Conservation (phyloP, 768 basidiomycete genomes). For the Lactarius vividus region DNA sequence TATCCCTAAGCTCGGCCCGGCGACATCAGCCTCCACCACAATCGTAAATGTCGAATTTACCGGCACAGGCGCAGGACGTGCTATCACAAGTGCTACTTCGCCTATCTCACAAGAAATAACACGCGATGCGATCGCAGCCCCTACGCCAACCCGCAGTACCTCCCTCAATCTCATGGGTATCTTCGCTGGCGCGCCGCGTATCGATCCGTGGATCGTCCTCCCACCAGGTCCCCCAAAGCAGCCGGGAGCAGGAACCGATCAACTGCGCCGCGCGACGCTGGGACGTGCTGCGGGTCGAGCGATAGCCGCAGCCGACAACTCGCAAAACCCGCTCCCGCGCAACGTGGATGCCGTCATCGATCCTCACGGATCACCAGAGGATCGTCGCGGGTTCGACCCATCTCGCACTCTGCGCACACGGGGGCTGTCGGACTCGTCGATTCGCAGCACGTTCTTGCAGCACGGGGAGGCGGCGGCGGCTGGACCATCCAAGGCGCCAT, state of each 20-base stretch:
- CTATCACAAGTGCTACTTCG: conserved; percentile 46
- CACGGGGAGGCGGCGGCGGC: conserved; percentile 38
- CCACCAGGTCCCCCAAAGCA: conserved; percentile 34
- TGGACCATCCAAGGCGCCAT: conserved; percentile 14
- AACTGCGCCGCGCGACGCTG: conserved; percentile 21
- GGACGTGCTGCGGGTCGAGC: conserved; percentile 15
- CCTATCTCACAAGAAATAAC: conserved; percentile 15
- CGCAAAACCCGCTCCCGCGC: conserved; percentile 5
- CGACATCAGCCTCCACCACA: conserved; percentile 81
- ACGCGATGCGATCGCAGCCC: conserved; percentile 35
- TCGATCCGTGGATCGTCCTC: conserved; percentile 74
- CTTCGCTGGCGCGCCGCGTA: conserved; percentile 82
- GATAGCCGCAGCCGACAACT: neutral
- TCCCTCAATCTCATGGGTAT: conserved; percentile 68
- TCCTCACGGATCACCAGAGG: conserved; percentile 38
- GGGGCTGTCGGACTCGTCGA: conserved; percentile 89
- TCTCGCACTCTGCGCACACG: conserved; percentile 68
- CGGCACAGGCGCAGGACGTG: conserved; percentile 60
- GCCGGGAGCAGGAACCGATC: conserved; percentile 5
- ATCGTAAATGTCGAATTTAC: conserved; percentile 98
- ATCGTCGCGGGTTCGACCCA: conserved; percentile 42
- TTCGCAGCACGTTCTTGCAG: conserved; percentile 76
- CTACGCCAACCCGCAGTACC: conserved; percentile 16
- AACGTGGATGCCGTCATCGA: conserved; percentile 29
- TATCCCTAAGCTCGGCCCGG: conserved; percentile 80